These are phyloP conservation scores for Magnolia sinica DNA, from an alignment of 164 flowering plant genomes.

Conservation along the genomic window DNA sequence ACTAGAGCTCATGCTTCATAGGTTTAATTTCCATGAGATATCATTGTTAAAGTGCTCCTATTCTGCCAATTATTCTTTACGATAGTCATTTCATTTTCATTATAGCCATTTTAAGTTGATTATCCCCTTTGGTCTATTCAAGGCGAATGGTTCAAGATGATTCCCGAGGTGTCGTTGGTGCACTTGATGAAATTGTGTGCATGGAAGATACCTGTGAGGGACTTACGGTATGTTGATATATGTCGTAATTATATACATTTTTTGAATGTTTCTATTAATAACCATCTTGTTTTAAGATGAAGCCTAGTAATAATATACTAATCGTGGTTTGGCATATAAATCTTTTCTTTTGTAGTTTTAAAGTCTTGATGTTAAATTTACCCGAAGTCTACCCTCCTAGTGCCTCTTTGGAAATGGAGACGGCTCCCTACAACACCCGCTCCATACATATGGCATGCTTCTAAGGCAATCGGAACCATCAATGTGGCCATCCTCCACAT, in stretches of 20 bases:
- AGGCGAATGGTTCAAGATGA: slow-evolving; percentile 69
- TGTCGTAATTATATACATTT: neutral
- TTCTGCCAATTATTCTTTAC: neutral
- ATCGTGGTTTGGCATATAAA: too few relatives aligned
- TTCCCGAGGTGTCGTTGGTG: slow-evolving; percentile 63
- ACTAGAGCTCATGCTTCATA: slow-evolving; percentile 86
- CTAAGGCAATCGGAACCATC: too few relatives aligned
- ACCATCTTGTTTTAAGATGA: too few relatives aligned
- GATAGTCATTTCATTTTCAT: neutral
- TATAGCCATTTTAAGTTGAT: slow-evolving; percentile 6
- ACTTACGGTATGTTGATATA: slow-evolving; percentile 47
- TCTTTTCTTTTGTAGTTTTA: too few relatives aligned
- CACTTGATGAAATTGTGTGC: slow-evolving; percentile 78
- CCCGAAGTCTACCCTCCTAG: too few relatives aligned
- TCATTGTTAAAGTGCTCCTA: slow-evolving; percentile 4
- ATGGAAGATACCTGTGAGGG: slow-evolving; percentile 52
- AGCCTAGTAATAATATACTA: too few relatives aligned
- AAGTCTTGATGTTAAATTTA: too few relatives aligned
- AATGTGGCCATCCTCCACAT: too few relatives aligned
- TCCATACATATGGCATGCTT: too few relatives aligned
- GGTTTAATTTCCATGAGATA: slow-evolving; percentile 30
- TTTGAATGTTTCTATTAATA: neutral
- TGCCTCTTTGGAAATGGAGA: too few relatives aligned
- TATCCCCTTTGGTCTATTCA: slow-evolving; percentile 1
- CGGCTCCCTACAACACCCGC: too few relatives aligned